Evolutionary conservation across 371 early-diverging fungal genomes (phyloP), one percentile per base, ranked within the genome.

Genomic region (Gilbertella persicaria): DNA sequence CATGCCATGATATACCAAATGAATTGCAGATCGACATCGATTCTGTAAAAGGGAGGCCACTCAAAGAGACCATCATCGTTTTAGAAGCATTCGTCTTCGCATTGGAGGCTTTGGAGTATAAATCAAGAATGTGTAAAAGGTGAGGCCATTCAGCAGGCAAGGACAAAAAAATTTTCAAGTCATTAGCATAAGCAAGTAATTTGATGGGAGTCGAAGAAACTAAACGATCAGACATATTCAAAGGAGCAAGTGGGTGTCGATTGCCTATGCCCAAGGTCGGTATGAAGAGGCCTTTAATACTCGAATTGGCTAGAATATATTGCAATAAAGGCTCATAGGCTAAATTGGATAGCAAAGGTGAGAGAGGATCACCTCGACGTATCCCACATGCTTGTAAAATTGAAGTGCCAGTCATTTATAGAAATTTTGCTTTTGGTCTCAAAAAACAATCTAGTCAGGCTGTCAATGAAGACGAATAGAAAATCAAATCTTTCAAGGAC

Each of bases 191-290:
- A 4, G 51, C 41, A 12, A 65, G 17, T 0, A 52, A 25, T 19
- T 62, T 63, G 10, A 68, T 2, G 7, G 38, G 45, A 2, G 46
- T 41, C 0, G 55, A 45, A 8, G 39, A 0, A 63, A 67, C 29
- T 60, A 58, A 13, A 65, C 23, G 13, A 47, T 52, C 3, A 60
- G 30, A 29, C 57, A 60, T 50, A 65, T 65, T 0, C 58, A 50
- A 1, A 62, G 20, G 0, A 55, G 66, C 63, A 1, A 55, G 46
- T 5, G 57, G 47, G 0, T 49, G 57, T 35, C 59, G n/a, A 0
- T 33, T 5, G 38, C 53, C 58, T 2, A 2, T 0, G 4, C 9
- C 21, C 17, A 48, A 35, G 17, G 62, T 52, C 1, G 45, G 10
- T 9, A 45, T n/a, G 5, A 59, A 10, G 5, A 45, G 3, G 1